Percentiles rank a stretch among this genome's conserved stretches.
Evolutionary conservation across 1,139 yeast genomes (phyloP).

Genomic region (Dujonia santamariae): DNA sequence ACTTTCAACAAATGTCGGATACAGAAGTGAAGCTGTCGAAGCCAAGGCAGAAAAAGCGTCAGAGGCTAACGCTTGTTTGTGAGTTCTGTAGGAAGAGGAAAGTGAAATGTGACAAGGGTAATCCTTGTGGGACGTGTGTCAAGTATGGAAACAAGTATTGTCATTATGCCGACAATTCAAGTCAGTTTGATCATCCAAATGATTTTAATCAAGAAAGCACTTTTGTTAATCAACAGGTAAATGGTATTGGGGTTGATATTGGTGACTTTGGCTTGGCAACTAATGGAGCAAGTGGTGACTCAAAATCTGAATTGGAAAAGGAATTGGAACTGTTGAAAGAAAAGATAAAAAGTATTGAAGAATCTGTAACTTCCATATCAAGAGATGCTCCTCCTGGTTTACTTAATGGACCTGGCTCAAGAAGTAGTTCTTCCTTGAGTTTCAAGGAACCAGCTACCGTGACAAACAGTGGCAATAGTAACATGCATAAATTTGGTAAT

Average conservation of each 20-base stretch:
- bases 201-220: neutral
- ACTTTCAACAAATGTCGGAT: too few relatives aligned
- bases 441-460: neutral
- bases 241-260: too few relatives aligned
- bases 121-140: conserved; percentile 41
- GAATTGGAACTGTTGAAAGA: conserved; percentile 11
- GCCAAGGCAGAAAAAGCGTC: conserved; percentile 20
- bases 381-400: conserved; percentile 5
- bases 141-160: conserved; percentile 32
- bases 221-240: too few relatives aligned
- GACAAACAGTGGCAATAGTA: neutral
- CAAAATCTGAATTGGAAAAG: conserved; percentile 6
- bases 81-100: conserved; percentile 40
- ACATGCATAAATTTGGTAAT: too few relatives aligned
- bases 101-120: conserved; percentile 41
- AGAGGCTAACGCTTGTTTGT: conserved; percentile 37
- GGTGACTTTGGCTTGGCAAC: too few relatives aligned
- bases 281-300: too few relatives aligned
- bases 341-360: conserved; percentile 11
- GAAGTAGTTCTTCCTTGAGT: neutral
- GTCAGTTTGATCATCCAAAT: neutral
- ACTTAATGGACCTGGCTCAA: too few relatives aligned
- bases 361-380: conserved; percentile 8
- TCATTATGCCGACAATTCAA: conserved; percentile 13
- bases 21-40: too few relatives aligned